phyloP scores from a whole-genome alignment of 345 rosid genomes.

The Dipteronia dyeriana region DNA sequence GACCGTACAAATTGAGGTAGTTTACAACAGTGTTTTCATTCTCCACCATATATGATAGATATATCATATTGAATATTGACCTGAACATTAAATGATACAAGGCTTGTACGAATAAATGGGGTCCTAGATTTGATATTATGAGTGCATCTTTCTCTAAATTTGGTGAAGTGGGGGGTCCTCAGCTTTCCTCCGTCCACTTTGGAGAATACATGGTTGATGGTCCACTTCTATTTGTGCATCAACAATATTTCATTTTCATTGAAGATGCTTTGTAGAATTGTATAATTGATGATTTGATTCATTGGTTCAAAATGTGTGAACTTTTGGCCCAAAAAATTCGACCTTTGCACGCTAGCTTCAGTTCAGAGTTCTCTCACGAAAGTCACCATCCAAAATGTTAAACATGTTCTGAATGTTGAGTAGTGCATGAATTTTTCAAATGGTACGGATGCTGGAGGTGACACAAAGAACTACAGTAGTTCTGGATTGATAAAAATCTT shows the following conservation, averaged over 20 bases:
- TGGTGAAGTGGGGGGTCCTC: not conserved
- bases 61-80: not conserved
- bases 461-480: not conserved
- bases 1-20: too few species aligned
- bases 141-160: not conserved
- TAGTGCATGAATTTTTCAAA: not conserved
- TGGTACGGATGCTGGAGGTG: not conserved
- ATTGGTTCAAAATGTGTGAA: not conserved
- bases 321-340: not conserved
- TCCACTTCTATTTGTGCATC: not conserved
- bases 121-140: too few species aligned
- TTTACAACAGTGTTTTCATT: too few species aligned
- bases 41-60: too few species aligned
- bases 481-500: not conserved
- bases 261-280: not conserved
- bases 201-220: not conserved
- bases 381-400: not conserved
- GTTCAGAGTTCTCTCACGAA: not conserved
- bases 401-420: constrained; percentile 7
- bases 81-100: not conserved
- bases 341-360: not conserved
- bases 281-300: not conserved
- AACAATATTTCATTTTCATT: not conserved
- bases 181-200: not conserved
- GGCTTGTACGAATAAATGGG: not conserved